Percentiles rank a stretch among this genome's conserved stretches.
Conservation (phyloP, 2,329 filamentous ascomycete species). For the Ophiostoma australiae region DNA sequence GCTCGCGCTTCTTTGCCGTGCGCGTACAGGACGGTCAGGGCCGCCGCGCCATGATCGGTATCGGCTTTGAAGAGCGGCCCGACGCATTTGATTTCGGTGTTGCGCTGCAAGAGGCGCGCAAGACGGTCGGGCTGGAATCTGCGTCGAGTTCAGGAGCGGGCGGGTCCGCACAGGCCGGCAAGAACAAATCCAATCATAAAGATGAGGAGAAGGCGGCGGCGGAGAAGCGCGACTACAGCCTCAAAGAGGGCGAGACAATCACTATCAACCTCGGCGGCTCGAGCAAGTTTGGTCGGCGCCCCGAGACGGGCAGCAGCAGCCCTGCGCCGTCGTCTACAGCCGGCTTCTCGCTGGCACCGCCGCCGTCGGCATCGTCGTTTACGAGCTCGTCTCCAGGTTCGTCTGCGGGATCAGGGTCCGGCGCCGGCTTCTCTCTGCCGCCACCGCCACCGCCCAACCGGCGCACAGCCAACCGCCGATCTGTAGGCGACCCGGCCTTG, state of each 20-base stretch:
- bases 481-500: constrained; percentile 24
- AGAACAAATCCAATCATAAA: constrained; percentile 33
- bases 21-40: constrained; percentile 71
- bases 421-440: constrained; percentile 39
- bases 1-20: constrained; percentile 77
- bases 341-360: constrained; percentile 68
- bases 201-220: constrained; percentile 29
- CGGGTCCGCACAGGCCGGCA: constrained; percentile 34
- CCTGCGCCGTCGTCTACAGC: constrained; percentile 9
- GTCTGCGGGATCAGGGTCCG: constrained; percentile 15
- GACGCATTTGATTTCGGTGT: constrained; percentile 85
- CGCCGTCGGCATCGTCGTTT: constrained; percentile 43
- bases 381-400: constrained; percentile 54
- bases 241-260: constrained; percentile 88
- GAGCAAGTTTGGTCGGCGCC: constrained; percentile 48
- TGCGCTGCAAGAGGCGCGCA: constrained; percentile 70
- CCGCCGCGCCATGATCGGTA: constrained; percentile 71
- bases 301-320: constrained; percentile 26
- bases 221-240: constrained; percentile 68
- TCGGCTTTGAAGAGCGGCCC: constrained; percentile 81
- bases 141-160: constrained; percentile 26
- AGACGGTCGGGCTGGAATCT: constrained; percentile 56
- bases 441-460: constrained; percentile 60
- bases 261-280: constrained; percentile 66
- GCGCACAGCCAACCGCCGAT: constrained; percentile 32